Percentiles rank a stretch among this genome's conserved stretches.
phyloP scores from a whole-genome alignment of 2,329 filamentous ascomycete species.

The Aspergillus sp. region DNA sequence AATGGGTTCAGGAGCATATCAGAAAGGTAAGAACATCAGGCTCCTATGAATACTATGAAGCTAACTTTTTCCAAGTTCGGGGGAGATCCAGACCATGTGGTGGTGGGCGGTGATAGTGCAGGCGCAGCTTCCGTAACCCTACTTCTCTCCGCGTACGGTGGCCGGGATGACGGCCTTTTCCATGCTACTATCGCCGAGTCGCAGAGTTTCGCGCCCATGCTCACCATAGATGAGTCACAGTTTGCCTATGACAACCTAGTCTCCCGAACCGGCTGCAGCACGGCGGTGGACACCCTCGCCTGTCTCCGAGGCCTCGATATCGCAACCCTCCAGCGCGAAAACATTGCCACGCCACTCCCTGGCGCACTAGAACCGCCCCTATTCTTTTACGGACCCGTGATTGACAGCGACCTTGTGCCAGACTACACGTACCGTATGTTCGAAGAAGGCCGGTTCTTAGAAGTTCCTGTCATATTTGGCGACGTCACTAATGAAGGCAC shows the following conservation, averaged over 20 bases:
- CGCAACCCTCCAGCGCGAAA: constrained; percentile 46
- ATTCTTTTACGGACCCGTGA: constrained; percentile 53
- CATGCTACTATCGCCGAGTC: constrained; percentile 56
- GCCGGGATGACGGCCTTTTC: constrained; percentile 51
- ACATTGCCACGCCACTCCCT: constrained; percentile 49
- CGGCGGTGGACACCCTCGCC: constrained; percentile 41
- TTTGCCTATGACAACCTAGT: constrained; percentile 55
- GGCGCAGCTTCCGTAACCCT: constrained; percentile 65
- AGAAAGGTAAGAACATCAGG: constrained; percentile 33
- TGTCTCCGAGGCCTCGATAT: constrained; percentile 52
- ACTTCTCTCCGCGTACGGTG: constrained; percentile 59
- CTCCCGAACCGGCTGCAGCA: constrained; percentile 49
- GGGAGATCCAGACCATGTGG: constrained; percentile 66
- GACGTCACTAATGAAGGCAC: constrained; percentile 67
- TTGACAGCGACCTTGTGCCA: constrained; percentile 53
- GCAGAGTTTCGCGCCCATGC: constrained; percentile 52
- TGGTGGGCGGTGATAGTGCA: constrained; percentile 67
- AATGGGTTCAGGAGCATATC: constrained; percentile 71
- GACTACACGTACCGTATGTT: constrained; percentile 53
- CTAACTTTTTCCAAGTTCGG: constrained; percentile 54
- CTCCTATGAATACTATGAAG: not conserved
- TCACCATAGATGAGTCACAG: constrained; percentile 51
- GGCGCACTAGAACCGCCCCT: constrained; percentile 44
- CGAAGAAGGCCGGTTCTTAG: constrained; percentile 49
- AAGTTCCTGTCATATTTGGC: constrained; percentile 57